A percentile compares a stretch with the other conserved stretches of the same genome.
Evolutionary conservation across 1,284 basidiomycete genomes (phyloP).

Genomic region (Apiotrichum akiyoshidainum): DNA sequence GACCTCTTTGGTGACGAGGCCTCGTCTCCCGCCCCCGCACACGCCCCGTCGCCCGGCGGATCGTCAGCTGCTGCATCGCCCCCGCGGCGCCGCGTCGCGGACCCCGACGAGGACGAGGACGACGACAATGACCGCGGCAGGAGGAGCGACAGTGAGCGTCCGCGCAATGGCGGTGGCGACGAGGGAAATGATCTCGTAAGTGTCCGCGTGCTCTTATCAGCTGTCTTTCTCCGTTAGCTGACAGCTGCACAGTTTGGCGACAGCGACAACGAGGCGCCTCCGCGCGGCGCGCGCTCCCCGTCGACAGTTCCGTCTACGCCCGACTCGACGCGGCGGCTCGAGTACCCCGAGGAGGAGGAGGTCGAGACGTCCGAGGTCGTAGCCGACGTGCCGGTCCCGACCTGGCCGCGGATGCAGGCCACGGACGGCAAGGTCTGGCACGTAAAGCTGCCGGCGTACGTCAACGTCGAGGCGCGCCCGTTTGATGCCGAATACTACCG

Average conservation of each 20-base stretch:
- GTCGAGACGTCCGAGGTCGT: slow-evolving; percentile 27
- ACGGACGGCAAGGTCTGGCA: slow-evolving; percentile 47
- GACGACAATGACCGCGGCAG: background rate
- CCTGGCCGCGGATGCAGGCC: slow-evolving; percentile 36
- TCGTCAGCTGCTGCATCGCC: background rate
- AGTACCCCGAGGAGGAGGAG: slow-evolving; percentile 44
- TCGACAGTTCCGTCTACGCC: slow-evolving; percentile 64
- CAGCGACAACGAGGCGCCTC: slow-evolving; percentile 68
- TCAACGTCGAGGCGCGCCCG: slow-evolving; percentile 44
- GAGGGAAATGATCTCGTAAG: background rate
- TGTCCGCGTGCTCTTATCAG: no score
- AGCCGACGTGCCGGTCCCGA: slow-evolving; percentile 39
- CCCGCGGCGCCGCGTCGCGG: background rate
- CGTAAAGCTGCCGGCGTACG: slow-evolving; percentile 44
- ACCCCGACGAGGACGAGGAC: slow-evolving; percentile 8
- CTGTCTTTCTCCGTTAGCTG: no score
- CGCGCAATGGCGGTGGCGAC: background rate
- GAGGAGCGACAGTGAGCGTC: no score
- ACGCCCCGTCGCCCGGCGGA: slow-evolving; percentile 11
- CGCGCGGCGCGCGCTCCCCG: slow-evolving; percentile 71
- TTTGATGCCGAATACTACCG: slow-evolving; percentile 45
- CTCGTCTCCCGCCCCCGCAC: background rate
- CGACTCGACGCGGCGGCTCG: slow-evolving; percentile 56
- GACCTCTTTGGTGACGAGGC: slow-evolving; percentile 37
- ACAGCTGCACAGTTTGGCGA: slow-evolving; percentile 71